phyloP scores from a whole-genome alignment of 352 stramenopile species.

The Phytopythium vexans region DNA sequence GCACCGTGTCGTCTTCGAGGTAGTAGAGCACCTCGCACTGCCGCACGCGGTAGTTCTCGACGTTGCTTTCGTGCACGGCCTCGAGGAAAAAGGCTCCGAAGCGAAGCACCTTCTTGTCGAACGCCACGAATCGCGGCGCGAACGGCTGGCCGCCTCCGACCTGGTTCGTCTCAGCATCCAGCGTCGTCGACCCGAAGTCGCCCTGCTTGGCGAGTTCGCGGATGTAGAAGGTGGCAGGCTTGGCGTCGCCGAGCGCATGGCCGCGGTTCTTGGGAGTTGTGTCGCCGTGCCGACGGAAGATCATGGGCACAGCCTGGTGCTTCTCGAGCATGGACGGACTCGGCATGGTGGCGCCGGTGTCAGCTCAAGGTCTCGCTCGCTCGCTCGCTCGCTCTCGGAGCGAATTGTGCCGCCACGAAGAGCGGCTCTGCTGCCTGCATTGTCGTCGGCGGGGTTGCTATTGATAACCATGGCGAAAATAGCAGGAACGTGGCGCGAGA shows the following conservation, averaged over 20 bases:
- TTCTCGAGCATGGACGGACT: conserved; percentile 61
- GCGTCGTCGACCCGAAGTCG: conserved; percentile 35
- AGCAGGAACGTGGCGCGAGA: not conserved
- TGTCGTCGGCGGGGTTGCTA: not conserved
- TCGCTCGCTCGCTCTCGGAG: conserved; percentile 4
- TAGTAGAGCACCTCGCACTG: conserved; percentile 83
- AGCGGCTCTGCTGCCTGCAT: not conserved
- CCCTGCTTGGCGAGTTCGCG: conserved; percentile 61
- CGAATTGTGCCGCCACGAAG: not conserved
- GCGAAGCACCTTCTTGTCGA: conserved; percentile 82
- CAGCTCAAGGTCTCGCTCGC: not conserved
- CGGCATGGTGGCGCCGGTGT: conserved; percentile 29
- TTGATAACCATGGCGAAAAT: not conserved
- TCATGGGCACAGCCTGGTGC: conserved; percentile 80
- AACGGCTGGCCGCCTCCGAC: conserved; percentile 46
- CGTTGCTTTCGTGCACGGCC: conserved; percentile 80
- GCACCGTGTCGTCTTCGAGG: conserved; percentile 84
- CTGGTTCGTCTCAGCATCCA: conserved; percentile 21
- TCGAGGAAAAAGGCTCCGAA: conserved; percentile 89
- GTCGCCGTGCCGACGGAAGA: conserved; percentile 71
- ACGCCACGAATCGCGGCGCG: conserved; percentile 62
- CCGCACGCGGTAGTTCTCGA: conserved; percentile 84
- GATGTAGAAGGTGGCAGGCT: conserved; percentile 68
- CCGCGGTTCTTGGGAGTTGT: conserved; percentile 62
- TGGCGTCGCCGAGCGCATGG: conserved; percentile 58